These are phyloP conservation scores for Simplicillium aogashimaense DNA, from an alignment of 2,329 filamentous ascomycete species.

Conservation along the genomic window DNA sequence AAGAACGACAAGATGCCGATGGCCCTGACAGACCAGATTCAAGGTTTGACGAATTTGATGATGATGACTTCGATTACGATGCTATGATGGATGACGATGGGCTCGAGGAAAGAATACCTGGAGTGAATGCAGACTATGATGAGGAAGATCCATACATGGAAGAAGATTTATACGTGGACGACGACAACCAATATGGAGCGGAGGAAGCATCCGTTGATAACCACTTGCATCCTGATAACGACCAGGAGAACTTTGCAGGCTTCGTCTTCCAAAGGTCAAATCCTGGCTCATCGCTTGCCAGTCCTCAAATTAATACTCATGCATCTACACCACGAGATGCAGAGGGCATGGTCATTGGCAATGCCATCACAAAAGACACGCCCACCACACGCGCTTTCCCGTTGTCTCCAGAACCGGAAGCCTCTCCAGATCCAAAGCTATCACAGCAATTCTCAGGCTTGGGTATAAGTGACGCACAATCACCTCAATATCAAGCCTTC, in stretches of 20 bases:
- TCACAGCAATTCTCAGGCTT: constrained; percentile 2
- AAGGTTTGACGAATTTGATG: constrained; percentile 52
- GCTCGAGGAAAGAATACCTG: constrained; percentile 57
- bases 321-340: constrained; percentile 45
- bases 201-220: constrained; percentile 15
- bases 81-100: constrained; percentile 57
- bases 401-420: constrained; percentile 1
- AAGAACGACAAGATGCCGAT: constrained; percentile 43
- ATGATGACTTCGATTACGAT: constrained; percentile 50
- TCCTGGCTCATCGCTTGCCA: constrained; percentile 37
- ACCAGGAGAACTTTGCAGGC: constrained; percentile 51
- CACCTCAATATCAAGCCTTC: neutral
- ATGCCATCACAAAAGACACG: constrained; percentile 40
- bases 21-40: constrained; percentile 34
- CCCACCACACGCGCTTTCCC: constrained; percentile 12
- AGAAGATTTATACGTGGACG: constrained; percentile 17
- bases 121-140: constrained; percentile 37
- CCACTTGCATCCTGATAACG: constrained; percentile 37
- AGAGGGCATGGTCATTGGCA: constrained; percentile 45
- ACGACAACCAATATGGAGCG: constrained; percentile 14
- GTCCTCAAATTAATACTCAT: constrained; percentile 31
- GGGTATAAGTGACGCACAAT: neutral
- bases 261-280: constrained; percentile 49
- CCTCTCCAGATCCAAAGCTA: neutral
- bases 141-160: constrained; percentile 16